Conservation (phyloP, 1,284 basidiomycete species). For the Ustilago shanxiensis region DNA sequence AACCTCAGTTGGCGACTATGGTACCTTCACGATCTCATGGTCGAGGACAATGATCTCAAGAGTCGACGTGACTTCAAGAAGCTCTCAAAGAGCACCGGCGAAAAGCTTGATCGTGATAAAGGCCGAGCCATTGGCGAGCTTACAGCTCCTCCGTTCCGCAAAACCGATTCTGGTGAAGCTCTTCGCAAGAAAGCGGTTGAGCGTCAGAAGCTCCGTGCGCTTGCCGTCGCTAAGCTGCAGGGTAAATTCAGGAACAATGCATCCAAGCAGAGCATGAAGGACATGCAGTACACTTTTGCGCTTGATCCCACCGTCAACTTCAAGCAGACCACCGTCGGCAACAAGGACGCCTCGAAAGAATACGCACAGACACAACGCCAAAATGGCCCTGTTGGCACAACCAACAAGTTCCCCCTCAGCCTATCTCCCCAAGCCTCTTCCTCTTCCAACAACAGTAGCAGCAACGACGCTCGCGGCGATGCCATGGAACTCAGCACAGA, state of each 20-base stretch:
- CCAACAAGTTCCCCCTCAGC: slow-evolving; percentile 44
- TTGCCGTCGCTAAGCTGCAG: slow-evolving; percentile 49
- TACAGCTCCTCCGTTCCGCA: slow-evolving; percentile 50
- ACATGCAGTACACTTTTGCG: slow-evolving; percentile 49
- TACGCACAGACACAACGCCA: slow-evolving; percentile 35
- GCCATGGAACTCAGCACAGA: slow-evolving; percentile 20
- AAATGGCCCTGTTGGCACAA: slow-evolving; percentile 39
- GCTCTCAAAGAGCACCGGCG: slow-evolving; percentile 47
- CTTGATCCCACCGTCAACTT: slow-evolving; percentile 50
- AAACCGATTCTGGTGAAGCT: slow-evolving; percentile 51
- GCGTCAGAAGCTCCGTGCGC: slow-evolving; percentile 46
- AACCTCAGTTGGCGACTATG: slow-evolving; percentile 62
- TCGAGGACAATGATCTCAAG: slow-evolving; percentile 52
- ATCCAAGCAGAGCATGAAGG: slow-evolving; percentile 45
- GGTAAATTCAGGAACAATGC: slow-evolving; percentile 37
- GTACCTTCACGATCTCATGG: slow-evolving; percentile 56
- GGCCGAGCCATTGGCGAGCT: slow-evolving; percentile 48
- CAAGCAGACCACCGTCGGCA: slow-evolving; percentile 45
- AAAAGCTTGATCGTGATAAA: slow-evolving; percentile 56
- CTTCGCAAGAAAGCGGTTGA: slow-evolving; percentile 49
- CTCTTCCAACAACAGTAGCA: neutral
- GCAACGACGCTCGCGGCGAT: slow-evolving; percentile 17
- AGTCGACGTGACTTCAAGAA: slow-evolving; percentile 46
- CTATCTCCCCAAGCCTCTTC: slow-evolving; percentile 29
- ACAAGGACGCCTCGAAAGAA: slow-evolving; percentile 37